Base-by-base conservation (phyloP, 352 stramenopile genomes). In the Phytophthora niederhauseri region DNA sequence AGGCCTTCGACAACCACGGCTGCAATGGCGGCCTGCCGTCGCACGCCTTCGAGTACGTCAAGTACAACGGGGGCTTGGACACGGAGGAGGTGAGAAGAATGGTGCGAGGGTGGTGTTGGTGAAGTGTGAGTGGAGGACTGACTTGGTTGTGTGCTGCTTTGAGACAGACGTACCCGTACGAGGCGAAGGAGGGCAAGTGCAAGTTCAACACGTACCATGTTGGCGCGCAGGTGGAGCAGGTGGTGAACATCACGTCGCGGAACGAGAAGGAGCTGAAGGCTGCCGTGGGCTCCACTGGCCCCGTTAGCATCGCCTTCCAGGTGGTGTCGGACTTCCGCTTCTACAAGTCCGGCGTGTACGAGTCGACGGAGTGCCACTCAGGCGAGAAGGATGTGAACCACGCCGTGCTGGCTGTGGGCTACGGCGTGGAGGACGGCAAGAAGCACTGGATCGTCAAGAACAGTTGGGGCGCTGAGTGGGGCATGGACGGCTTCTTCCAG, bases 391-490 rank as follows among this genome's bases (percentile, higher is more conserved):
- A 97, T 73, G 91, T 97, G 60, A 97, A 97, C 75, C 91, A 97
- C 70, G 91, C 89, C 0, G 97, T 99, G 46, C 82, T 99, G 63
- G 94, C 96, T 1, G 97, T 99, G 28, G 97, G 97, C 36, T 99
- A 99, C 80, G 97, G 97, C 64, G 85, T 94, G 38, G 89, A 97
- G 55, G 86, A 90, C 50, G 89, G 87, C 65, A 89, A 84, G 49
- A 82, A 90, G 41, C 97, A 97, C 82, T 99, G 96, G 95, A 98
- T 98, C 68, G 89, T 99, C 45, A 99, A 99, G 81, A 99, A 99
- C 84, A 98, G 85, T 50, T 99, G 97, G 96, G 87, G 85, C 28
- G 53, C 66, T 6, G 61, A 70, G 38, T 99, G 97, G 97, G 97
- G 97, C 77, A 94, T 97, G 75, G 72, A 96, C 45, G 97, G 97